Base-by-base conservation (phyloP, 140 eudicot genomes). In the Bidens hawaiensis region DNA sequence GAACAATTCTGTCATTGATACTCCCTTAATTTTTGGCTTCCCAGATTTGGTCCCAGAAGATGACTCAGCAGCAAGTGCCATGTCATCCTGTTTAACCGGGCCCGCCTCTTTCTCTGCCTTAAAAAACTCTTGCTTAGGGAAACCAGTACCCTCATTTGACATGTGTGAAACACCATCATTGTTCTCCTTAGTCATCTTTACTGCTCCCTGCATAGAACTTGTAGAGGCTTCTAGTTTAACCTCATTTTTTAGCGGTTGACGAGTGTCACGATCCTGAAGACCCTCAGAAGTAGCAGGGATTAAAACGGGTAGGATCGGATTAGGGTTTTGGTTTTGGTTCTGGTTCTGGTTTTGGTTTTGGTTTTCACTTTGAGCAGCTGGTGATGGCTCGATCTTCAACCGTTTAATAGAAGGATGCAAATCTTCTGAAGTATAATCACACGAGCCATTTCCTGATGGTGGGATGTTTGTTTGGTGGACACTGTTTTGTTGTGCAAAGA, bases 21-120 rank as follows among this genome's bases (percentile, higher is more conserved):
- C 98, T 24, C 95, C 98, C 68, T 87, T 85, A 49, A 91, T 82
- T 62, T 80, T 87, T 51, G 96, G 89, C 75, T 91, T 91, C 70
- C 95, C 95, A 42, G 98, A 87, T 76, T 91, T 91, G 25, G 95
- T 79, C 69, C 79, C 82, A 47, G 69, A 62, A 9, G 73, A 75
- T 63, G 33, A 68, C 64, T 86, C 97, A 54, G 79, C 26, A 68
- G 80, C 68, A 54, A 56, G 41, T 34, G 78, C 25, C 21, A 41
- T 76, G 61, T 51, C 70, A 71, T 83, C 87, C 31, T 65, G 73
- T 71, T 82, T 84, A 62, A 65, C 60, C 31, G 53, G 78, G 67
- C 42, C 78, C 47, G 43, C 69, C 23, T 86, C 94, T 38, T 78
- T 83, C 76, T 86, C 95, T 60, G 40, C 62, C 78, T 86, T 90